Evolutionary conservation across 495 filamentous ascomycete genomes (phyloP), one percentile per base, ranked within the genome.

Genomic region (Recurvomyces mirabilis): DNA sequence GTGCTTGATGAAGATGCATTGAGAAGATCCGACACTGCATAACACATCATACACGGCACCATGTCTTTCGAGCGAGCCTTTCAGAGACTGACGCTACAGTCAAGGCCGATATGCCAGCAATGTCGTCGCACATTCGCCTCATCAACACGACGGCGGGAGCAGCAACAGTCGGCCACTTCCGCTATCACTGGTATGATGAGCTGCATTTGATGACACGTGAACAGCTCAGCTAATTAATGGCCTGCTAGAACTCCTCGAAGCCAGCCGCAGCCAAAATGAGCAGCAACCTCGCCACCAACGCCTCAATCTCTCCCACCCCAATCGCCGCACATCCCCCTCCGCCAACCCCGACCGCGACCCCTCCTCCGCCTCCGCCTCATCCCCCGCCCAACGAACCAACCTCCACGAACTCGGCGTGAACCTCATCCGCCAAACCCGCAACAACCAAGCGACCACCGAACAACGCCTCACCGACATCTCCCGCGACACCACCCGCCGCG

Each of bases 21-120:
- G n/a, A n/a, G n/a, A n/a, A n/a, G n/a, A 29, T 29, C 7, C 26
- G n/a, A 7, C 26, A n/a, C 26, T 7, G 26, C n/a, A 29, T 29
- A 29, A n/a, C 26, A 29, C 26, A 29, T 7, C n/a, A 29, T n/a
- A n/a, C 26, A n/a, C 26, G 26, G 7, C 38, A 23, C 15, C 31
- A 53, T 53, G 51, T 49, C 51, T 2, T 33, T 53, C 7, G 45
- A 53, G 19, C 23, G 22, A 5, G 45, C 45, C 18, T 49, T 53
- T 22, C 20, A 21, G 17, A 31, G 40, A 7, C 30, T 53, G 12
- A 14, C 38, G 7, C 4, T 53, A 1, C 40, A 23, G 11, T 25
- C 40, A 6, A 7, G 15, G 21, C 30, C 46, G 5, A 35, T 53
- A 10, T 49, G 51, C 41, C 34, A 23, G n/a, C 51, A 53, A 43